These are phyloP conservation scores for Erythrophleum ivorense DNA, from an alignment of 331 rosid genomes.

Conservation along the genomic window DNA sequence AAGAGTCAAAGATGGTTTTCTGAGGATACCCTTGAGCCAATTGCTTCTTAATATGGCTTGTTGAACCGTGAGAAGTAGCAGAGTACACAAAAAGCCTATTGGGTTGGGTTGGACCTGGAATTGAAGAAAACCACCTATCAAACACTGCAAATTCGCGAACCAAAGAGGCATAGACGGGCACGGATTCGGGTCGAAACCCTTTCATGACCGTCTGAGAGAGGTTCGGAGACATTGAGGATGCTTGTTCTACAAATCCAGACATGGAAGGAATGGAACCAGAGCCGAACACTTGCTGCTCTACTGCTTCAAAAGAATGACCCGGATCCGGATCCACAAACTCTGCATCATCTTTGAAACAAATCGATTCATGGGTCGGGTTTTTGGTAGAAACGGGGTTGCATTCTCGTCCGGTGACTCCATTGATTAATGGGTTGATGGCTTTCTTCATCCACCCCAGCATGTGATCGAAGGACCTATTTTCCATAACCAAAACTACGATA, in stretches of 20 bases:
- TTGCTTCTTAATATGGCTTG: slow-evolving; percentile 88
- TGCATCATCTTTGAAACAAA: slow-evolving; percentile 89
- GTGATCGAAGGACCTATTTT: slow-evolving; percentile 95
- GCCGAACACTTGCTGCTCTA: slow-evolving; percentile 87
- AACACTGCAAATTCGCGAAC: slow-evolving; percentile 80
- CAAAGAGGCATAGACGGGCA: slow-evolving; percentile 79
- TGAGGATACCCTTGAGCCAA: slow-evolving; percentile 94
- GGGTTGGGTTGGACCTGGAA: slow-evolving; percentile 99
- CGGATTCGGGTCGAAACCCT: slow-evolving; percentile 84
- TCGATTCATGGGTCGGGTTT: slow-evolving; percentile 44
- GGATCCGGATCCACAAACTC: slow-evolving; percentile 99
- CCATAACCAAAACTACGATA: slow-evolving; percentile 90
- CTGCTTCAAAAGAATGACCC: slow-evolving; percentile 93
- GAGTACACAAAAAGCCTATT: slow-evolving; percentile 94
- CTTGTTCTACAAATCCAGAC: slow-evolving; percentile 96
- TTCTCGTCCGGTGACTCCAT: slow-evolving; percentile 91
- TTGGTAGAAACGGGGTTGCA: slow-evolving; percentile 85
- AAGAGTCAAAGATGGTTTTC: slow-evolving; percentile 88
- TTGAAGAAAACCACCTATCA: slow-evolving; percentile 95
- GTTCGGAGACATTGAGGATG: slow-evolving; percentile 72
- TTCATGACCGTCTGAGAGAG: slow-evolving; percentile 92
- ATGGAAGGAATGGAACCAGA: slow-evolving; percentile 76
- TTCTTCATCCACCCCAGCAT: slow-evolving; percentile 98
- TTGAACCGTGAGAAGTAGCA: slow-evolving; percentile 97
- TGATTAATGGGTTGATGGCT: slow-evolving; percentile 65